phyloP scores from a whole-genome alignment of 2,329 filamentous ascomycete species.

The Verticillium nubilum region DNA sequence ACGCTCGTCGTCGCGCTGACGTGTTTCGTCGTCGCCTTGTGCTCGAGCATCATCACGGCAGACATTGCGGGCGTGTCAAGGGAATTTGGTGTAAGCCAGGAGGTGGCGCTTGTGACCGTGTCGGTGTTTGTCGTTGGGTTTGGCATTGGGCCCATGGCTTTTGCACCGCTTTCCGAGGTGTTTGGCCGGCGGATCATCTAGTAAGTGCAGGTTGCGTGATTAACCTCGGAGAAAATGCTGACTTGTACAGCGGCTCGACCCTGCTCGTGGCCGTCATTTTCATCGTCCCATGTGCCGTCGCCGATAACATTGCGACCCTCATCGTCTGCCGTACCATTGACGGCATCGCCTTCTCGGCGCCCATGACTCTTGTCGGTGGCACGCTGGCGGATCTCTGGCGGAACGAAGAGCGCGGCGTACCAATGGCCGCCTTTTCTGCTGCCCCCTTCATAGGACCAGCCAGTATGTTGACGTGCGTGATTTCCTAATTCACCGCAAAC shows the following conservation, averaged over 20 bases:
- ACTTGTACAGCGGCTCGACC: constrained; percentile 43
- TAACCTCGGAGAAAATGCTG: constrained; percentile 1
- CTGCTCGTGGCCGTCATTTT: constrained; percentile 69
- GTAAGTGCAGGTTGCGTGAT: constrained; percentile 21
- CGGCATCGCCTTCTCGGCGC: constrained; percentile 78
- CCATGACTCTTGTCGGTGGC: constrained; percentile 81
- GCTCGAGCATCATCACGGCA: constrained; percentile 71
- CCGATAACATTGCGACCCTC: constrained; percentile 70
- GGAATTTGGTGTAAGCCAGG: constrained; percentile 63
- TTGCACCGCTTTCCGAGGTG: constrained; percentile 74
- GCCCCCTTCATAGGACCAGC: constrained; percentile 80
- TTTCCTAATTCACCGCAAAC: background rate
- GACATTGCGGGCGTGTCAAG: constrained; percentile 60
- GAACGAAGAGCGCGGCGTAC: constrained; percentile 77
- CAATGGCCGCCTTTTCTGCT: constrained; percentile 81
- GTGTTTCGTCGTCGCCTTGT: constrained; percentile 69
- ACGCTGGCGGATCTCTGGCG: constrained; percentile 80
- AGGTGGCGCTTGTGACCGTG: constrained; percentile 68
- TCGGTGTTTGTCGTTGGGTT: constrained; percentile 79
- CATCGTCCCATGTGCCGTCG: constrained; percentile 72
- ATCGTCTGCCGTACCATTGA: constrained; percentile 73
- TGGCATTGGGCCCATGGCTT: constrained; percentile 73
- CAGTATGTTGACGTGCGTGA: constrained; percentile 28
- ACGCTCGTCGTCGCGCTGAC: constrained; percentile 79
- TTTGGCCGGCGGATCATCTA: constrained; percentile 70